Conservation (phyloP, 163 green algal genomes). For the Dunaliella salina region DNA sequence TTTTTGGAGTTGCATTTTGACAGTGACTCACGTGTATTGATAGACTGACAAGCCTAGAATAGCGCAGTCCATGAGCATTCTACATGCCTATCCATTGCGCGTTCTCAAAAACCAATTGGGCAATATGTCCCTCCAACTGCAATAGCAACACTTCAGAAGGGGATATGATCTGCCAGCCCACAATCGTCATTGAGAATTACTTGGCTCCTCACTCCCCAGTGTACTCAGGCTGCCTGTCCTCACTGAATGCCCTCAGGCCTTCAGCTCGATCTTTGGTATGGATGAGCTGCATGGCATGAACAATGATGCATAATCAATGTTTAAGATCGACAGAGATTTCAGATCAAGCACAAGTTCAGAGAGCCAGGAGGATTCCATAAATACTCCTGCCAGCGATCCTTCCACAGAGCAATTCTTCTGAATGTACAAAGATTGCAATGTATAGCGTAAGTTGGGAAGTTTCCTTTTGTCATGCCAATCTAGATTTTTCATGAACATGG, state of each 20-base stretch:
- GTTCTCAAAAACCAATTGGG: too few relatives aligned
- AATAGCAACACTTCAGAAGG: too few relatives aligned
- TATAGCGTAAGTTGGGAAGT: background rate
- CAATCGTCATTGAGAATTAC: too few relatives aligned
- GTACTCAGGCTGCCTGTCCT: constrained; percentile 79
- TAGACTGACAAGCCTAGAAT: too few relatives aligned
- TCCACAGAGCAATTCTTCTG: background rate
- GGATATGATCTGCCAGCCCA: too few relatives aligned
- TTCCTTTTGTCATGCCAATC: too few relatives aligned
- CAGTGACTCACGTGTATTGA: too few relatives aligned
- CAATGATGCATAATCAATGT: background rate
- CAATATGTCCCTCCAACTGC: too few relatives aligned
- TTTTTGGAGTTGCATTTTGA: too few relatives aligned
- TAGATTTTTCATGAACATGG: too few relatives aligned
- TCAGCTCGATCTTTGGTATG: constrained; percentile 75
- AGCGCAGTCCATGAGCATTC: too few relatives aligned
- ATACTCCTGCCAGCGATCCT: background rate
- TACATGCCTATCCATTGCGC: too few relatives aligned
- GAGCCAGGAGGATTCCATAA: background rate
- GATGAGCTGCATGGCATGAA: constrained; percentile 49
- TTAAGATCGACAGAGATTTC: background rate
- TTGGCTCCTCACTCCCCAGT: constrained; percentile 53
- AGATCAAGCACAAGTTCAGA: background rate
- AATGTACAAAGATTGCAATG: background rate
- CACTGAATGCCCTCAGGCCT: constrained; percentile 77